Conservation (phyloP, 371 early-diverging fungal genomes). For the Mucor saturninus region DNA sequence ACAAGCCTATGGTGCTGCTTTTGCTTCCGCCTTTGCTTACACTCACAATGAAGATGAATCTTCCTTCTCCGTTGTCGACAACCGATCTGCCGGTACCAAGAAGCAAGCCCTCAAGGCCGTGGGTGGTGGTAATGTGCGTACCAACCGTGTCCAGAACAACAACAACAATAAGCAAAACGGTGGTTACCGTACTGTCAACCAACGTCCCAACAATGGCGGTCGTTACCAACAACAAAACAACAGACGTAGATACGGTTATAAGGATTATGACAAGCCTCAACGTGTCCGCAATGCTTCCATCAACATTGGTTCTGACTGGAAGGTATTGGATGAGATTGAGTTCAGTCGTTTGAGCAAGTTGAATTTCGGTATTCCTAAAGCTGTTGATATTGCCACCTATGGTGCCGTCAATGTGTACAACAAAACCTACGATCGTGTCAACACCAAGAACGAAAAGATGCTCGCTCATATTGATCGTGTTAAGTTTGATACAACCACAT, state of each 20-base stretch:
- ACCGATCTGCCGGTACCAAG: slow-evolving; percentile 74
- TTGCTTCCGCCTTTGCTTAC: slow-evolving; percentile 89
- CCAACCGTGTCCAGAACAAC: slow-evolving; percentile 41
- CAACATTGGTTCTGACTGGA: slow-evolving; percentile 90
- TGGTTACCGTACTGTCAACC: slow-evolving; percentile 45
- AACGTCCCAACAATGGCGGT: slow-evolving; percentile 50
- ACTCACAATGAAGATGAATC: slow-evolving; percentile 92
- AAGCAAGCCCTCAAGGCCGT: slow-evolving; percentile 68
- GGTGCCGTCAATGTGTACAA: slow-evolving; percentile 83
- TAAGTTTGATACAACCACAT: slow-evolving; percentile 80
- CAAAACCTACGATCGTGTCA: slow-evolving; percentile 86
- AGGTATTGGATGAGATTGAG: slow-evolving; percentile 93
- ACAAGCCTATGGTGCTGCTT: slow-evolving; percentile 88
- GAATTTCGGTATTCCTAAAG: slow-evolving; percentile 76
- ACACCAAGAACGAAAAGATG: slow-evolving; percentile 78
- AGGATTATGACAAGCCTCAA: slow-evolving; percentile 66
- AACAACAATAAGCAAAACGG: slow-evolving; percentile 29
- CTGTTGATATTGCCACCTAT: slow-evolving; percentile 70
- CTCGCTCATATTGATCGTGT: slow-evolving; percentile 74
- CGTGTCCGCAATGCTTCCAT: slow-evolving; percentile 89
- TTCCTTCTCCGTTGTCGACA: slow-evolving; percentile 95
- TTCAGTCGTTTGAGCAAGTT: slow-evolving; percentile 87
- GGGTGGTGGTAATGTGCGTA: slow-evolving; percentile 35
- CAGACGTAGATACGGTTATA: slow-evolving; percentile 55
- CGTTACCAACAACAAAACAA: slow-evolving; percentile 51